phyloP scores from a whole-genome alignment of 768 basidiomycete genomes.

The Xanthoconium stramineum region DNA sequence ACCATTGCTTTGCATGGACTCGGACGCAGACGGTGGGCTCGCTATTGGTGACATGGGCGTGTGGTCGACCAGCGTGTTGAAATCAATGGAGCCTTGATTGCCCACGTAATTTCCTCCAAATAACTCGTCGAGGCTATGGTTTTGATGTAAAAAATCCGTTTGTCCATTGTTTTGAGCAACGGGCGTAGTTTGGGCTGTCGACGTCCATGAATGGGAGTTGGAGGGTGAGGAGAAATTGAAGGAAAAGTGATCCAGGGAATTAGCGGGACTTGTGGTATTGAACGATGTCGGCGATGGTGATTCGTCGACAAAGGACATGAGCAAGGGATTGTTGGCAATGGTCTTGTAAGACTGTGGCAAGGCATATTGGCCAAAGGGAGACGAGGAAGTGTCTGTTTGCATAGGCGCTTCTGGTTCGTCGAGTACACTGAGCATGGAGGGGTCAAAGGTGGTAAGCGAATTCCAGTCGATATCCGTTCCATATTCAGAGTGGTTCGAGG shows the following conservation, averaged over 20 bases:
- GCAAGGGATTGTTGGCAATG: conserved; percentile 79
- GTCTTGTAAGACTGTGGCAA: conserved; percentile 61
- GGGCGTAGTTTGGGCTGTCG: conserved; percentile 13
- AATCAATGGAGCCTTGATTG: conserved; percentile 32
- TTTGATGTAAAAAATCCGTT: conserved; percentile 25
- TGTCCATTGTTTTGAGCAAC: conserved; percentile 19
- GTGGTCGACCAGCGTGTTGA: conserved; percentile 33
- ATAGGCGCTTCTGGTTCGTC: conserved; percentile 63
- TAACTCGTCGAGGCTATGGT: conserved; percentile 40
- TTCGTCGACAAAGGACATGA: conserved; percentile 77
- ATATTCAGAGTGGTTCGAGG: conserved; percentile 22
- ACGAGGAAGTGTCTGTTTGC: conserved; percentile 51
- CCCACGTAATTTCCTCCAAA: conserved; percentile 41
- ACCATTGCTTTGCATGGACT: conserved; percentile 23
- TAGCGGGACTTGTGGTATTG: conserved; percentile 16
- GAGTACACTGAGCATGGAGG: conserved; percentile 57
- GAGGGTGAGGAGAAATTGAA: conserved; percentile 43
- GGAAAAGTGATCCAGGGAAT: conserved; percentile 39
- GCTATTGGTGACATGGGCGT: conserved; percentile 41
- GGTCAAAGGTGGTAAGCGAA: conserved; percentile 68
- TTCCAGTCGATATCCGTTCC: conserved; percentile 52
- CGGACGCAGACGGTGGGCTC: conserved; percentile 40
- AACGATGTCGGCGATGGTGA: conserved; percentile 23
- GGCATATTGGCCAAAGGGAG: conserved; percentile 46
- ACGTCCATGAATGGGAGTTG: conserved; percentile 24